Evolutionary conservation across 768 basidiomycete species (phyloP).

Genomic region (Pisolithus albus): DNA sequence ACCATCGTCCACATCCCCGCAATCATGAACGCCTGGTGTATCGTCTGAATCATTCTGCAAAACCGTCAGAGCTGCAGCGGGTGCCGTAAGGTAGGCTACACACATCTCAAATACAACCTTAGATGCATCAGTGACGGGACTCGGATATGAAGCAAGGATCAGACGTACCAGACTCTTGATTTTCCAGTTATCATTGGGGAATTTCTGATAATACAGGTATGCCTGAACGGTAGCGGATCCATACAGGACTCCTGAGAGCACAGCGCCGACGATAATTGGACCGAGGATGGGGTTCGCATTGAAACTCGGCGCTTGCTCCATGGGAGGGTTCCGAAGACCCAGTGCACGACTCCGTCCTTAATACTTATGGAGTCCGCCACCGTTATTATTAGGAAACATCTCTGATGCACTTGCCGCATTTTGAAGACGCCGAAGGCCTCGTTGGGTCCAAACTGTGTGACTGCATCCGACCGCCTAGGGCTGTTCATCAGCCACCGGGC

Average conservation of each 20-base stretch:
- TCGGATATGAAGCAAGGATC: not conserved
- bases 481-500: not conserved
- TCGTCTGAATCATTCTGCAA: not conserved
- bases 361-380: not conserved
- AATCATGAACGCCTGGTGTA: not conserved
- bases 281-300: slow-evolving; percentile 6
- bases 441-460: not conserved
- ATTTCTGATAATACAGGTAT: slow-evolving; percentile 15
- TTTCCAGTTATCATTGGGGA: slow-evolving; percentile 12
- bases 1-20: not conserved
- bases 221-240: slow-evolving; percentile 19
- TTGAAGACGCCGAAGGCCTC: not conserved
- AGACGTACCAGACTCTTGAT: slow-evolving; percentile 14
- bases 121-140: not conserved
- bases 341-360: not conserved
- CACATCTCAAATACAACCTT: slow-evolving; percentile 1
- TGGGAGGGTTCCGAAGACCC: not conserved
- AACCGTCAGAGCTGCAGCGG: not conserved
- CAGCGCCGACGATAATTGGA: slow-evolving; percentile 19
- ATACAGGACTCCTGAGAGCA: slow-evolving; percentile 19
- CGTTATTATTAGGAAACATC: not conserved
- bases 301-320: not conserved
- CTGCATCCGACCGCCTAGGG: not conserved
- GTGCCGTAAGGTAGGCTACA: not conserved
- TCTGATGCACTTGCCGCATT: not conserved